Percentiles rank a stretch among this genome's conserved stretches.
These are phyloP conservation scores for Botrytis elliptica DNA, from an alignment of 2,329 filamentous ascomycete genomes.

Conservation along the genomic window DNA sequence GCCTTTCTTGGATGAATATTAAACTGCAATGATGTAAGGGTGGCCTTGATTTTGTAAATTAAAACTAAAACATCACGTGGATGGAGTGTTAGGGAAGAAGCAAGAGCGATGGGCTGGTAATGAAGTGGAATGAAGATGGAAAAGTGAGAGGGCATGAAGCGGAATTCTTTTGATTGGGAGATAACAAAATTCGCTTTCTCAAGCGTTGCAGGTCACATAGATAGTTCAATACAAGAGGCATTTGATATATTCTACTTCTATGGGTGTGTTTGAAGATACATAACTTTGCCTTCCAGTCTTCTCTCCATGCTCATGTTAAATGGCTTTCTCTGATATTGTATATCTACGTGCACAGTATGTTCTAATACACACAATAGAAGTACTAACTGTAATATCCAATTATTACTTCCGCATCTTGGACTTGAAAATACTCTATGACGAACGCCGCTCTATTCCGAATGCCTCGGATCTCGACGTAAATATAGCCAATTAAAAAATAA, in stretches of 20 bases:
- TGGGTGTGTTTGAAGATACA: neutral
- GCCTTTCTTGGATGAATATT: neutral
- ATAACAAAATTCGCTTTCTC: no score
- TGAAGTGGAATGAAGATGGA: neutral
- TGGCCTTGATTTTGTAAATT: no score
- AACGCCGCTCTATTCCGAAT: neutral
- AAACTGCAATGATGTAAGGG: neutral
- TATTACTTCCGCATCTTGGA: neutral
- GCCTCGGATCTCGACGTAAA: neutral
- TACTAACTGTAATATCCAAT: neutral
- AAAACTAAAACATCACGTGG: no score
- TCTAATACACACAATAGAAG: neutral
- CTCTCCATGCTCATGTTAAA: neutral
- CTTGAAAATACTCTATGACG: neutral
- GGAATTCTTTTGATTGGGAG: neutral
- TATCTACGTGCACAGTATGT: neutral
- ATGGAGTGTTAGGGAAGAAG: neutral
- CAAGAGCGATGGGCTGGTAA: neutral
- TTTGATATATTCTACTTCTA: neutral
- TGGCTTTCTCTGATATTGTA: neutral
- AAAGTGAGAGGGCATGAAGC: neutral
- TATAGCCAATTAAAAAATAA: neutral
- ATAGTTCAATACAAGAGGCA: neutral
- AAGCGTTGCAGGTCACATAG: neutral
- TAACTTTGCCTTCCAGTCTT: neutral